Conservation (phyloP, 2,329 filamentous ascomycete genomes). For the Lasiodiplodia sp. region DNA sequence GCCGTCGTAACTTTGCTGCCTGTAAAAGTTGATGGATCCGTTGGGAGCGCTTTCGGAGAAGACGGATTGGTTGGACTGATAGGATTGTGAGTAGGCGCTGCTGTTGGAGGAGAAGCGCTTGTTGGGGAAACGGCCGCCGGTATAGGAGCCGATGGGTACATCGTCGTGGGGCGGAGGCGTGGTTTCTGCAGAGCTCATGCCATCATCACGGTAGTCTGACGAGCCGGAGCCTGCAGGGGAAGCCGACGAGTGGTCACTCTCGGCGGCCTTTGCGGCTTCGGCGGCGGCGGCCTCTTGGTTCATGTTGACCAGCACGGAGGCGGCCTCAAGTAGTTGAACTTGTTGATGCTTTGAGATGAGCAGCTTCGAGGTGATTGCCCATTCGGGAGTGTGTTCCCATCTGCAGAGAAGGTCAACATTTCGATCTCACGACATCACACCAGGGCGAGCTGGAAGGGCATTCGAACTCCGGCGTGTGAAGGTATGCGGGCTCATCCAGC, state of each 20-base stretch:
- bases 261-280: slow-evolving; percentile 70
- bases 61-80: slow-evolving; percentile 73
- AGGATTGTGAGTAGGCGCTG: slow-evolving; percentile 73
- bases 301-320: slow-evolving; percentile 95
- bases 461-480: slow-evolving; percentile 48
- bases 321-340: slow-evolving; percentile 95
- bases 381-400: slow-evolving; percentile 99
- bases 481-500: slow-evolving; percentile 50
- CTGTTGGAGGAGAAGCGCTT: slow-evolving; percentile 59
- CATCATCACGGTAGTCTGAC: slow-evolving; percentile 74
- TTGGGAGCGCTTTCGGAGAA: slow-evolving; percentile 63
- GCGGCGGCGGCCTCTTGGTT: slow-evolving; percentile 65
- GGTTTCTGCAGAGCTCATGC: slow-evolving; percentile 86
- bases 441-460: slow-evolving; percentile 39
- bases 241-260: slow-evolving; percentile 81
- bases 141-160: slow-evolving; percentile 60
- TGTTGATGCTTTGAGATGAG: slow-evolving; percentile 99
- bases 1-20: slow-evolving; percentile 68
- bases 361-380: slow-evolving; percentile 95
- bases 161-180: slow-evolving; percentile 83
- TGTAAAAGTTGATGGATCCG: slow-evolving; percentile 64
- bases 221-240: slow-evolving; percentile 84
- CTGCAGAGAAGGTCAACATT: slow-evolving; percentile 59
- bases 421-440: slow-evolving; percentile 11
- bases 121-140: slow-evolving; percentile 41